A percentile compares a stretch with the other conserved stretches of the same genome.
Conservation (phyloP, 306 rosid species). For the Dryas octopetala region DNA sequence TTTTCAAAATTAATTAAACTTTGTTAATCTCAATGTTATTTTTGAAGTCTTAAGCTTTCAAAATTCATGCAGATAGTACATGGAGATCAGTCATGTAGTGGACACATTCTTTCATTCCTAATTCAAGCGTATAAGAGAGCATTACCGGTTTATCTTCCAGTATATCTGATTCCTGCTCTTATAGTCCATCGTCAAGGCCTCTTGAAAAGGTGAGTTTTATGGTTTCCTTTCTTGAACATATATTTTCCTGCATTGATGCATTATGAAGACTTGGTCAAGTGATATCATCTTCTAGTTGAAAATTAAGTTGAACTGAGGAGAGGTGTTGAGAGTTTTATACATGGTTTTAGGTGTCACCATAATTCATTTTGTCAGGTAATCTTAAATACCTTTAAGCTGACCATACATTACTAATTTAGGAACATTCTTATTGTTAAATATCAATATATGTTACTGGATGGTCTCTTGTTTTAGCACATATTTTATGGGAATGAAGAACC, state of each 20-base stretch:
- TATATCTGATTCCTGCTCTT: conserved; percentile 89
- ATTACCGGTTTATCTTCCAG: conserved; percentile 90
- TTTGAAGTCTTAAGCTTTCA: conserved; percentile 3
- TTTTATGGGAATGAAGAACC: background rate
- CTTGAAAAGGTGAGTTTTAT: conserved; percentile 60
- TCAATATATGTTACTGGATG: background rate
- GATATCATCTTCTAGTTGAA: background rate
- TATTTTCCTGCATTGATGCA: background rate
- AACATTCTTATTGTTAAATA: background rate
- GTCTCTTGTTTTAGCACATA: background rate
- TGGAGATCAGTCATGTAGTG: conserved; percentile 77
- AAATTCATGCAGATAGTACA: conserved; percentile 76
- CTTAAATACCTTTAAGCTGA: background rate
- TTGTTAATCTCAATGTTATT: background rate
- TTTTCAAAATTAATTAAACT: background rate
- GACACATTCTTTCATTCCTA: conserved; percentile 69
- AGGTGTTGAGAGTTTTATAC: background rate
- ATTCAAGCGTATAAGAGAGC: conserved; percentile 90
- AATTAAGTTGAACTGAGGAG: background rate
- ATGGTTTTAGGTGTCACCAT: background rate
- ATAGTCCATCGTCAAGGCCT: conserved; percentile 89
- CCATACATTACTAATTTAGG: background rate
- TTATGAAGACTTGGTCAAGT: background rate
- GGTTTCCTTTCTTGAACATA: conserved; percentile 9
- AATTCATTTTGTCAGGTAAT: background rate